Evolutionary conservation across 1,284 basidiomycete species (phyloP), one percentile per base, ranked within the genome.

Genomic region (Pterula multifida): DNA sequence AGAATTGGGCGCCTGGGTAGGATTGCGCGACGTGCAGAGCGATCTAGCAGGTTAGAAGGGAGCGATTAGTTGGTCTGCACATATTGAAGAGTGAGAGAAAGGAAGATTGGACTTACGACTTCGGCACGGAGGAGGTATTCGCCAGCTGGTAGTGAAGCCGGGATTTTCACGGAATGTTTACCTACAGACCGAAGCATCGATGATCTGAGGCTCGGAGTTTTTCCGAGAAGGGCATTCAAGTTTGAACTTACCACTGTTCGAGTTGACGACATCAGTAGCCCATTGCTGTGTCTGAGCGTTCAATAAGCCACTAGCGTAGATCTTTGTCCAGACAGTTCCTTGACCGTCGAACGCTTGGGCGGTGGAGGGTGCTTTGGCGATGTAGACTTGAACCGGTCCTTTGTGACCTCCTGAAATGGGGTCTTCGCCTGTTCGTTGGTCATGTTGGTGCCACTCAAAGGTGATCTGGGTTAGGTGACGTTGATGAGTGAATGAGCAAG

Each of bases 251-350:
- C 69, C 71, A 42, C 50, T 53, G 55, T 68, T 70, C 9, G 68
- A 51, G 48, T 75, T 75, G 32, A 75, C 70, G 47, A 73, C 61
- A 55, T 75, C 72, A 3, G 70, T 70, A 4, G 72, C 71, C 72
- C 72, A 73, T 48, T 66, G 55, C 52, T 64, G 61, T 6, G 61
- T 54, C 39, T 54, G 59, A 2, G 69, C 52, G 50, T 68, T 62
- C 26, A 73, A 50, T 26, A 75, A 65, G n/a, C 72, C 71, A 36
- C 71, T 70, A 2, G 68, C 64, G 56, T 74, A 75, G 26, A 76
- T 71, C 65, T 75, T 75, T 39, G 72, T 73, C 71, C 73, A 76
- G 25, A 74, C 71, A n/a, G 68, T 54, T 26, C 70, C 73, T 53
- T 69, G 70, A 13, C 70, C 72, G 52, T 73, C 57, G 58, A 72